These are phyloP conservation scores for Xylariaceae sp. DNA, from an alignment of 2,329 filamentous ascomycete genomes.

Conservation along the genomic window DNA sequence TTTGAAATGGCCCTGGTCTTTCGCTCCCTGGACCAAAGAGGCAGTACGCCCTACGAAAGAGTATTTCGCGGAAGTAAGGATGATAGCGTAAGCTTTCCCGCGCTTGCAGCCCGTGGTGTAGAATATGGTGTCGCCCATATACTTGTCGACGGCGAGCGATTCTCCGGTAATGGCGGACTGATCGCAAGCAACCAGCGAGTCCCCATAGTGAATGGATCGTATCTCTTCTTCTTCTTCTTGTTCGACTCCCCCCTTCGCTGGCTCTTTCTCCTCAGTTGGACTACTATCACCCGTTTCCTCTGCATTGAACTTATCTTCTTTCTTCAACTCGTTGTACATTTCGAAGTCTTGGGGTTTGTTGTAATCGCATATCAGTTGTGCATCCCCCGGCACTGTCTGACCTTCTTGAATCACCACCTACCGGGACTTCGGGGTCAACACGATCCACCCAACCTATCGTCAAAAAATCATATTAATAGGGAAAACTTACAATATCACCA, in stretches of 20 bases:
- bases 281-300: slow-evolving; percentile 16
- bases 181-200: slow-evolving; percentile 66
- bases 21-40: slow-evolving; percentile 67
- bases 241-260: slow-evolving; percentile 35
- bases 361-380: slow-evolving; percentile 69
- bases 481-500: slow-evolving; percentile 63
- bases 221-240: slow-evolving; percentile 51
- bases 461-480: not conserved
- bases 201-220: slow-evolving; percentile 56
- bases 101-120: slow-evolving; percentile 81
- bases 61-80: slow-evolving; percentile 62
- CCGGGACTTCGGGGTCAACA: slow-evolving; percentile 3
- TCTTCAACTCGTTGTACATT: slow-evolving; percentile 32
- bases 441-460: not conserved
- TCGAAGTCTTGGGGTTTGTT: slow-evolving; percentile 54
- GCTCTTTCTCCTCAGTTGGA: slow-evolving; percentile 19
- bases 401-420: slow-evolving; percentile 69
- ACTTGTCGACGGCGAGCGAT: slow-evolving; percentile 73
- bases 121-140: slow-evolving; percentile 71
- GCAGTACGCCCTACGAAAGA: slow-evolving; percentile 77
- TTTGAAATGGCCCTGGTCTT: slow-evolving; percentile 76
- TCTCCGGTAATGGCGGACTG: slow-evolving; percentile 79
- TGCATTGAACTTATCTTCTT: slow-evolving; percentile 30
- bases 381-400: slow-evolving; percentile 64
- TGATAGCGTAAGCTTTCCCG: slow-evolving; percentile 68